Percentiles rank a stretch among this genome's conserved stretches.
phyloP scores from a whole-genome alignment of 129 eudicot genomes.

The Saposhnikovia divaricata region DNA sequence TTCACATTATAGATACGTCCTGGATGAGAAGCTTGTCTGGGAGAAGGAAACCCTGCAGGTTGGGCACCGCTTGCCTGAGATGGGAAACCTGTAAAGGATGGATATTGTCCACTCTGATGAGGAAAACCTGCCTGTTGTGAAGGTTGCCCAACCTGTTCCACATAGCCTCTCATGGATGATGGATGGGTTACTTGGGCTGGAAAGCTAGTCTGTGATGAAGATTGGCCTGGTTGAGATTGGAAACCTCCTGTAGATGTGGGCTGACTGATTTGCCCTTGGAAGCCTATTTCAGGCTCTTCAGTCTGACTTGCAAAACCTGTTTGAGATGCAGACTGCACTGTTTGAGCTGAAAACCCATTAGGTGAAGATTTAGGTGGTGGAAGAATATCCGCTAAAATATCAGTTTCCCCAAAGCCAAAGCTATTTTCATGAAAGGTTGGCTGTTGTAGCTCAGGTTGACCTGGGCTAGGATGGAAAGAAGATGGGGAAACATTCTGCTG shows the following conservation, averaged over 20 bases:
- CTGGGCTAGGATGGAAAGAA: conserved; percentile 24
- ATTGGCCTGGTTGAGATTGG: conserved; percentile 32
- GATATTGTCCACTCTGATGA: conserved; percentile 28
- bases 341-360: conserved; percentile 18
- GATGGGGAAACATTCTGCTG: conserved; percentile 31
- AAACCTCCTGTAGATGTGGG: conserved; percentile 14
- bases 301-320: conserved; percentile 17
- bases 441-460: conserved; percentile 36
- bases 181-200: conserved; percentile 38
- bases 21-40: conserved; percentile 25
- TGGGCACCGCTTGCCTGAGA: conserved; percentile 28
- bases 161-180: conserved; percentile 22
- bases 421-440: conserved; percentile 25
- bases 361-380: conserved; percentile 60
- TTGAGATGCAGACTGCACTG: conserved; percentile 16
- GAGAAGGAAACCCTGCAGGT: conserved; percentile 30
- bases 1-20: conserved; percentile 31
- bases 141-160: conserved; percentile 21
- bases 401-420: conserved; percentile 40
- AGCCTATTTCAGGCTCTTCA: conserved; percentile 14
- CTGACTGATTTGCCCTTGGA: conserved; percentile 19
- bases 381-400: conserved; percentile 84
- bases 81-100: conserved; percentile 19
- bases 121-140: conserved; percentile 19
- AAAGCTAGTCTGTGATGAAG: conserved; percentile 21